Base-by-base conservation (phyloP, 2,329 filamentous ascomycete genomes). In the Xylariaceae sp. region DNA sequence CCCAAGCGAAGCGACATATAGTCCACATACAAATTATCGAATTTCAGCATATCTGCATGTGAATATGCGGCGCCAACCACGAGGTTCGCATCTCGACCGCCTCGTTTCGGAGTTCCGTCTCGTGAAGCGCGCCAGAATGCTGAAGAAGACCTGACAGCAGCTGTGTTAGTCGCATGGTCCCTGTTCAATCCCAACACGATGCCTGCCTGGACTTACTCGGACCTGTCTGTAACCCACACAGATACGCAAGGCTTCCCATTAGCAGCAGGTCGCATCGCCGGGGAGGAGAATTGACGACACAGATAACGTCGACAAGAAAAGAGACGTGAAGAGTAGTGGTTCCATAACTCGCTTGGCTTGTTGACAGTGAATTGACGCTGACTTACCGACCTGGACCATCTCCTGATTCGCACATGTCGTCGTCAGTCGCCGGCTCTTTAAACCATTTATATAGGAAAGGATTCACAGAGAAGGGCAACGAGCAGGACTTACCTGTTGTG, bases 311-410 rank as follows among this genome's bases (percentile, higher is more conserved):
- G 37, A 4, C 17, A 35, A 47, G 18, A 9, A 50, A 4, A n/a
- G 17, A n/a, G 51, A 11, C 30, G 47, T 62, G 63, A 63, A 67
- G 56, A 53, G 65, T 15, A 64, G 61, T 53, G 52, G 60, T 15
- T 37, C 50, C 35, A 39, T 44, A 56, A 55, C 61, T 53, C 57
- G 56, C 45, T 30, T 47, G 55, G 54, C 49, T 30, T 11, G 17
- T 47, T 58, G n/a, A 17, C 10, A 57, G 51, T 18, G 45, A 54
- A n/a, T 17, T 6, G 23, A 15, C 23, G 47, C 61, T 34, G 49
- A 80, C 82, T 71, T 88, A 97, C 94, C 93, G 81, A 99, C 92
- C 88, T 99, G 93, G 69, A 97, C 90, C 94, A 99, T 99, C 83
- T 99, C 94, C 91, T 66, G 41, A 44, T 39, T 47, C 44, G 18